These are phyloP conservation scores for Spergularia azorica DNA, from an alignment of 179 eudicot genomes.

Conservation along the genomic window DNA sequence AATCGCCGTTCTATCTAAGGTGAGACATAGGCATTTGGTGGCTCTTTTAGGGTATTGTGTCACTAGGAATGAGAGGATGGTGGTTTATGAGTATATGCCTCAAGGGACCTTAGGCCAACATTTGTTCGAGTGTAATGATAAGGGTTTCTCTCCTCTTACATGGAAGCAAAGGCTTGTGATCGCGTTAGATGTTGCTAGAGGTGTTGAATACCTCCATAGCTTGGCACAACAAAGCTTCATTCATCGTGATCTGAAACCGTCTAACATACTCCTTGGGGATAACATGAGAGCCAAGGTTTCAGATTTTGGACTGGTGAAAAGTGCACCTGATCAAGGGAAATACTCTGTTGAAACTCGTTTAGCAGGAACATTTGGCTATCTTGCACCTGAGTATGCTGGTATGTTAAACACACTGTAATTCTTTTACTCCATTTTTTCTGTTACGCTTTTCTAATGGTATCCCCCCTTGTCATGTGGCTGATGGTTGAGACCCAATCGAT, in stretches of 20 bases:
- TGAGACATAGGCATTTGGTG: constrained; percentile 45
- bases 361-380: constrained; percentile 52
- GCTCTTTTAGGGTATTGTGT: constrained; percentile 43
- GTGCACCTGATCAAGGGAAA: constrained; percentile 42
- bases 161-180: constrained; percentile 49
- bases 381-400: constrained; percentile 54
- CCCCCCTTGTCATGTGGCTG: too few species aligned
- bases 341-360: constrained; percentile 40
- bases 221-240: constrained; percentile 51
- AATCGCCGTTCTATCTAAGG: constrained; percentile 42
- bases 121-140: constrained; percentile 28
- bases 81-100: constrained; percentile 50
- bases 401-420: neutral
- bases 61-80: constrained; percentile 34
- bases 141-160: constrained; percentile 28
- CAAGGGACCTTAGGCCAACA: constrained; percentile 44
- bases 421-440: neutral
- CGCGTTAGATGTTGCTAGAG: constrained; percentile 50
- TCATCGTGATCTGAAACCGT: constrained; percentile 44
- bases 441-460: neutral
- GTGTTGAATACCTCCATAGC: constrained; percentile 51
- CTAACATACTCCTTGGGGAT: constrained; percentile 43
- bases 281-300: constrained; percentile 51
- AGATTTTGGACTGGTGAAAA: constrained; percentile 45
- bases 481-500: too few species aligned